Evolutionary conservation across 768 basidiomycete genomes (phyloP).

Genomic region (Amanita exitialis): DNA sequence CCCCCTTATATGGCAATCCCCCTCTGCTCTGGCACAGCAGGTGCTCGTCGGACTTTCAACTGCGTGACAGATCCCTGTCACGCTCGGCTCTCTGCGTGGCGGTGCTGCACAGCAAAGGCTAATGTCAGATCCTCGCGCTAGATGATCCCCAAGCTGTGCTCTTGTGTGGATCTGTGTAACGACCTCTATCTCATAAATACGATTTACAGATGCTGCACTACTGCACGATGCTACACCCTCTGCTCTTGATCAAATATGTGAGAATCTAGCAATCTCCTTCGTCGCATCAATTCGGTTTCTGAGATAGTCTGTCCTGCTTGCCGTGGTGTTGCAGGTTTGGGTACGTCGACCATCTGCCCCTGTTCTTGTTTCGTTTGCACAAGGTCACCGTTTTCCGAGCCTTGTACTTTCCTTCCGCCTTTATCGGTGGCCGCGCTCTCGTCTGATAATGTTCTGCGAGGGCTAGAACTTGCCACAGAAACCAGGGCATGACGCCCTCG

Average conservation of each 20-base stretch:
- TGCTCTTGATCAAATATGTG: constrained; percentile 46
- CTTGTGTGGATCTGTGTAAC: constrained; percentile 7
- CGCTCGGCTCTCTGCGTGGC: constrained; percentile 17
- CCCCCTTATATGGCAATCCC: not conserved
- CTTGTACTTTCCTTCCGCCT: not conserved
- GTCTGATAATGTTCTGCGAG: constrained; percentile 7
- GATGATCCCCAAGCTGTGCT: constrained; percentile 22
- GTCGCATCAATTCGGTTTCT: constrained; percentile 71
- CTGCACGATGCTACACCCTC: not conserved
- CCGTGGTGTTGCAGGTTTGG: constrained; percentile 23
- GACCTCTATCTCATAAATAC: not conserved
- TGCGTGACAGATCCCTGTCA: constrained; percentile 5
- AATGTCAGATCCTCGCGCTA: constrained; percentile 16
- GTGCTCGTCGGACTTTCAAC: constrained; percentile 1
- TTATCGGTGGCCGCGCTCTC: not conserved
- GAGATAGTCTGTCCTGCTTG: constrained; percentile 58
- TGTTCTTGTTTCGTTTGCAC: not conserved
- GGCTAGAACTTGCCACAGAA: constrained; percentile 3
- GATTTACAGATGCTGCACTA: not conserved
- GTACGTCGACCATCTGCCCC: constrained; percentile 2
- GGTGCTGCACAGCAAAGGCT: constrained; percentile 31
- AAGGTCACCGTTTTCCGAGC: not conserved
- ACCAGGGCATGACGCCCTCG: not conserved
- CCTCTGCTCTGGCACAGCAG: constrained; percentile 4
- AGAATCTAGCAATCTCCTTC: constrained; percentile 67